Conservation (phyloP, 2,329 filamentous ascomycete genomes). For the Colletotrichum abscissum region DNA sequence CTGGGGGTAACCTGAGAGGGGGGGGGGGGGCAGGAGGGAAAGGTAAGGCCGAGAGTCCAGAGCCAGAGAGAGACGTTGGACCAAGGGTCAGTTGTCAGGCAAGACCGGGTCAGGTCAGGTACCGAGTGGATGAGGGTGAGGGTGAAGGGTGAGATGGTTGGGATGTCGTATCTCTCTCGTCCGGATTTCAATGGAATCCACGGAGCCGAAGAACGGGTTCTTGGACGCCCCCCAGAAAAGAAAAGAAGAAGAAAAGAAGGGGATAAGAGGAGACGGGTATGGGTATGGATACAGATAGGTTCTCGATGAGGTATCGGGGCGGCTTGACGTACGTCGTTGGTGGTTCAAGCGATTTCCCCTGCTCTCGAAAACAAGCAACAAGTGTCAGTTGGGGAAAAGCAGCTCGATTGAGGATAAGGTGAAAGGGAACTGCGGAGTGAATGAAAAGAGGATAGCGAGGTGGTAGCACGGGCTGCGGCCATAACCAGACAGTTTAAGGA, state of each 20-base stretch:
- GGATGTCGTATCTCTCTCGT: background rate
- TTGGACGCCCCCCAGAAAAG: conserved; percentile 34
- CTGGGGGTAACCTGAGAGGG: background rate
- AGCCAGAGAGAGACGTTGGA: background rate
- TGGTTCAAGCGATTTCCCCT: conserved; percentile 45
- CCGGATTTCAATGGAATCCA: conserved; percentile 8
- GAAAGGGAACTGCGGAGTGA: conserved; percentile 59
- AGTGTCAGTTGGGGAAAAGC: conserved; percentile 48
- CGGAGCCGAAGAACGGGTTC: conserved; percentile 34
- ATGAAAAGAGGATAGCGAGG: conserved; percentile 63
- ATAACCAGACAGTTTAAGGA: conserved; percentile 53
- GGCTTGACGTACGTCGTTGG: conserved; percentile 40
- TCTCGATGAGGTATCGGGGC: background rate
- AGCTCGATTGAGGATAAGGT: conserved; percentile 49
- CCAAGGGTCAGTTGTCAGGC: background rate
- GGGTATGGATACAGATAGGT: background rate
- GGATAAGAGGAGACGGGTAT: background rate
- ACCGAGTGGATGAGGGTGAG: background rate
- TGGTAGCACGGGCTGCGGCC: conserved; percentile 59
- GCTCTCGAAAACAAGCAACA: conserved; percentile 51
- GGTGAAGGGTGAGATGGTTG: background rate
- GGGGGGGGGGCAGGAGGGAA: background rate
- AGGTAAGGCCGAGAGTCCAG: conserved; percentile 1
- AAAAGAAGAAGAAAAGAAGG: conserved; percentile 39
- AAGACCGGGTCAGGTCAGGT: background rate